Evolutionary conservation across 257 asterid genomes (phyloP).

Genomic region (Nicotiana knightiana): DNA sequence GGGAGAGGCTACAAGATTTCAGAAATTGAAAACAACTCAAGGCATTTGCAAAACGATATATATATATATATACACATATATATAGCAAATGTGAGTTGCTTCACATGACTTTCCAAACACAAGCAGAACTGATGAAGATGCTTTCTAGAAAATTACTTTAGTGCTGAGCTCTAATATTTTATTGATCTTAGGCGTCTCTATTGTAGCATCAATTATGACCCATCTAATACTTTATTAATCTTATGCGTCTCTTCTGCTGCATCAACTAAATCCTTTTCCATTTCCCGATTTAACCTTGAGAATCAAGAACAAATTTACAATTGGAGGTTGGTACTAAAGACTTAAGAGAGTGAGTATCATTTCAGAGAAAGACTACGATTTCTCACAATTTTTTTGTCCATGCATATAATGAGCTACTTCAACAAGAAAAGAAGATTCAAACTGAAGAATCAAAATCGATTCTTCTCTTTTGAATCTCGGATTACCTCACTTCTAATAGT

Average conservation of each 20-base stretch:
- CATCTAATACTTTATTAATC: background rate
- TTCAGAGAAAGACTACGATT: background rate
- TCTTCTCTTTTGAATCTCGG: background rate
- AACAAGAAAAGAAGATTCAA: background rate
- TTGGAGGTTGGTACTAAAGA: background rate
- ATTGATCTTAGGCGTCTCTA: background rate
- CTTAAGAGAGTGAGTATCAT: background rate
- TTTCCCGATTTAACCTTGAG: background rate
- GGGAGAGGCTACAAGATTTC: background rate
- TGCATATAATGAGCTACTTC: background rate
- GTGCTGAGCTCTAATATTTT: background rate
- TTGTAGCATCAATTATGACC: background rate
- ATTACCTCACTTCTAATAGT: background rate
- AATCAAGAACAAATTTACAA: background rate
- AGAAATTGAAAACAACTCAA: background rate
- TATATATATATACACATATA: no score
- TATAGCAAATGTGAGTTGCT: background rate
- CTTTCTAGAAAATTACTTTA: background rate
- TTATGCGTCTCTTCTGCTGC: background rate
- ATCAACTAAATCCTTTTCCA: background rate
- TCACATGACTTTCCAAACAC: background rate
- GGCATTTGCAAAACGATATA: background rate
- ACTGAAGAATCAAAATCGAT: background rate
- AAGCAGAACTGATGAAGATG: background rate
- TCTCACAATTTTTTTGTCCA: background rate